These are phyloP conservation scores for Aspergillus sp. DNA, from an alignment of 2,329 filamentous ascomycete species.

Conservation along the genomic window DNA sequence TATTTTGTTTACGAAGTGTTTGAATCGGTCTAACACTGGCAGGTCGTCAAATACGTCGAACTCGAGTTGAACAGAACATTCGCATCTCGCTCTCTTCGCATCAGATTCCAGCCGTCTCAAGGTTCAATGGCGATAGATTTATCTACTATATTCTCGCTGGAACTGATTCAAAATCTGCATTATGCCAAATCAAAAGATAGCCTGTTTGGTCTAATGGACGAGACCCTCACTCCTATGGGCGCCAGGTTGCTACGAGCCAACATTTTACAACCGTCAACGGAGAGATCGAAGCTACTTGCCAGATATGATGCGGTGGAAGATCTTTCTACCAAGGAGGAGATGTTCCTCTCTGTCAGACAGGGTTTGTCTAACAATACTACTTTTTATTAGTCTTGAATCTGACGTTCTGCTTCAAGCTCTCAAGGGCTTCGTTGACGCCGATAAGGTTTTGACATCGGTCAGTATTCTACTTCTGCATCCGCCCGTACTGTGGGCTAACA, in stretches of 20 bases:
- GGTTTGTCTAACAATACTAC: constrained; percentile 37
- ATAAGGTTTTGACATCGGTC: constrained; percentile 69
- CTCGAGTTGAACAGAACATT: constrained; percentile 61
- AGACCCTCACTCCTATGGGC: constrained; percentile 84
- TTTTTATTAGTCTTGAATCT: background rate
- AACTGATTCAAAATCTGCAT: constrained; percentile 81
- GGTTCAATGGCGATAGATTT: constrained; percentile 95
- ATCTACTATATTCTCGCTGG: constrained; percentile 75
- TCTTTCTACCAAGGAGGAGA: constrained; percentile 69
- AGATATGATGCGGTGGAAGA: constrained; percentile 81
- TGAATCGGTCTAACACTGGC: constrained; percentile 9
- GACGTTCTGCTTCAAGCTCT: constrained; percentile 45
- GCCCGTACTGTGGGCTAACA: constrained; percentile 7
- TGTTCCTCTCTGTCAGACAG: constrained; percentile 69
- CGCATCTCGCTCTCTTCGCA: constrained; percentile 68
- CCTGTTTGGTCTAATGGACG: constrained; percentile 75
- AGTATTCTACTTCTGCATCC: constrained; percentile 9
- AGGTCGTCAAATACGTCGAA: constrained; percentile 78
- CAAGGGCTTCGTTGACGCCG: constrained; percentile 67
- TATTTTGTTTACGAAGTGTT: background rate
- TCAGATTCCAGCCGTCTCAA: constrained; percentile 80
- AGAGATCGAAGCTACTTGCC: constrained; percentile 56
- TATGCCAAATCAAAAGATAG: constrained; percentile 71
- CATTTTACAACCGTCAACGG: constrained; percentile 79
- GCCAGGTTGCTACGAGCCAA: constrained; percentile 72